Evolutionary conservation across 345 rosid species (phyloP), one percentile per base, ranked within the genome.

Genomic region (Mangifera indica): DNA sequence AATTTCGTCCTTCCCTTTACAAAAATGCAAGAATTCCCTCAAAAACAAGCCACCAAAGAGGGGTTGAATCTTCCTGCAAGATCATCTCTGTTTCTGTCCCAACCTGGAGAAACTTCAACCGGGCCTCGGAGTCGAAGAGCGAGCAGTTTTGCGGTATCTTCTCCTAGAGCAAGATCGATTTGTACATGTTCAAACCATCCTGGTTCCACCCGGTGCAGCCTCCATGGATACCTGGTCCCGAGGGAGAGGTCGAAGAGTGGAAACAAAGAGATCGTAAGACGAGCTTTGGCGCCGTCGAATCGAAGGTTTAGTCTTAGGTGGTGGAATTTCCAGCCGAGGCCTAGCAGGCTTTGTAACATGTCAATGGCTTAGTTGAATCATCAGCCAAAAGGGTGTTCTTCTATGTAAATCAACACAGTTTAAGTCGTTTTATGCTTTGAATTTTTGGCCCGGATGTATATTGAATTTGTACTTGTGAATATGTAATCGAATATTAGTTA

Each of bases 331-430:
- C 78, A 72, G 66, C 84, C 87, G 1, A 71, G 77, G 10, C 87
- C 84, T 69, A 84, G 87, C 54, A 78, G 83, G 32, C 81, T 84
- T 4, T 81, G 72, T 51, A 74, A 71, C 55, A 84, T 84, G 87
- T 84, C 84, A 14, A 68, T 52, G 65, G 76, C 82, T 63, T 81
- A 57, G 3, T 54, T 17, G 11, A 18, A 9, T 18, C 2, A 49
- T 9, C 22, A 22, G 62, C 10, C 20, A 34, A 55, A 51, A 67
- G 54, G 13, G 12, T 40, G 7, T 24, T 0, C 3, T 63, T 22
- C 18, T 48, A 10, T 56, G 37, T 49, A 66, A 49, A 66, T 44
- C 14, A 29, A 5, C 34, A 32, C 5, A 12, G 14, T 49, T 26
- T 15, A 26, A 25, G 24, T 46, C 51, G 42, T 70, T 70, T 18